Evolutionary conservation across 805 yeast species (phyloP), one percentile per base, ranked within the genome.

Genomic region (Nakazawaea ambrosiae): DNA sequence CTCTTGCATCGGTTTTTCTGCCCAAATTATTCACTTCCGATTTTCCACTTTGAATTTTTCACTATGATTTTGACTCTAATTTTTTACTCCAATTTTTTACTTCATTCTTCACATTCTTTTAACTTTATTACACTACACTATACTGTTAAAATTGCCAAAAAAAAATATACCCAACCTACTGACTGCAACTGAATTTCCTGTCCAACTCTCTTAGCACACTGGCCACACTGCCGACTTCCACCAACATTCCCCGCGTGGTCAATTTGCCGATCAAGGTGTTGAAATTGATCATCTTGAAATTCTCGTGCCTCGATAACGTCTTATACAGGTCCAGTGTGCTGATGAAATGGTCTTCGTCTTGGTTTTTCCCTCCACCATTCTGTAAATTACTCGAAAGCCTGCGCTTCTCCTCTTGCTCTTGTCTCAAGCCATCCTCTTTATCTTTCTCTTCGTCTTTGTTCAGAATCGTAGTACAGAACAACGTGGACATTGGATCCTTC

Each of bases 261-360:
- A 87, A 67, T 48, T 81, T 75, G 11, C 83, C 83, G 4, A 86
- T 88, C 44, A 86, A 63, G 2, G 78, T 73, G 38, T 82, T 74
- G 51, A 86, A 76, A 45, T 85, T 92, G 15, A 81, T 85, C 6
- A 75, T 65, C 41, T 74, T 71, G 60, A 86, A 86, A 47, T 78
- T 75, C 50, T 81, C 81, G 56, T 87, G 96, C 40, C 95, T 66
- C 23, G 89, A 78, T 36, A 89, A 68, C 2, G 95, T 85, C 58
- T 80, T 82, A 60, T 86, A 88, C 0, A 96, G 96, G 50, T 88
- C 95, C 11, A 89, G 78, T 52, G 92, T 82, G 2, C 96, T 95
- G 33, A 88, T 85, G 46, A 77, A 88, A 11, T 30, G 26, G 24
- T 39, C 37, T 3, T 46, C 48, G 11, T 48, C 36, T 8, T 20